These are phyloP conservation scores for Davidsoniella neocaledoniae DNA, from an alignment of 2,329 filamentous ascomycete genomes.

Conservation along the genomic window DNA sequence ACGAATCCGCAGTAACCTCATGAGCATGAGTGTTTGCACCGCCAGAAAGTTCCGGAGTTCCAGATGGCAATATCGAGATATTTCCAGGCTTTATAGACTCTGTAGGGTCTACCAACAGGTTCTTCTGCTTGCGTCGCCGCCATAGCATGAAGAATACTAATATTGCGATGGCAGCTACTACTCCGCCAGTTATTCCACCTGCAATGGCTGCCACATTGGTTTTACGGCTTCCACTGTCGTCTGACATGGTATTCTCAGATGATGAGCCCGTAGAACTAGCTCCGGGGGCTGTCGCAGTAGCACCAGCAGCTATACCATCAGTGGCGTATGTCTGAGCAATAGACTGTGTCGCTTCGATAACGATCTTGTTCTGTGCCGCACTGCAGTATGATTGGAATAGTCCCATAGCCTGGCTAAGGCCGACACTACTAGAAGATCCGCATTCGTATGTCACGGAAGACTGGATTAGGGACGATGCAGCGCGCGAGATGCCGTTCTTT, in stretches of 20 bases:
- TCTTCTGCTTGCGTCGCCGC: constrained; percentile 1
- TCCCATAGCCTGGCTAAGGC: constrained; percentile 28
- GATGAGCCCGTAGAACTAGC: constrained; percentile 5
- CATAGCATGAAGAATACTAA: constrained; percentile 17
- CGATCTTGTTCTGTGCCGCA: constrained; percentile 27
- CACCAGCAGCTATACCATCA: constrained; percentile 11
- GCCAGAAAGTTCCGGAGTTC: neutral
- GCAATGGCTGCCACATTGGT: neutral
- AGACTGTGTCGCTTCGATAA: constrained; percentile 25
- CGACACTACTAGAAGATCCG: constrained; percentile 25
- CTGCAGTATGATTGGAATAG: constrained; percentile 33
- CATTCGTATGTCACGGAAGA: constrained; percentile 29
- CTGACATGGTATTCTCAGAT: neutral
- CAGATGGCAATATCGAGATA: constrained; percentile 3
- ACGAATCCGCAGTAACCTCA: neutral
- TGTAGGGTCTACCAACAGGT: neutral
- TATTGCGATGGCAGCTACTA: constrained; percentile 18
- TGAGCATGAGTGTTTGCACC: neutral
- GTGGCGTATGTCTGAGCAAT: constrained; percentile 17
- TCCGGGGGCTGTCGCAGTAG: constrained; percentile 3
- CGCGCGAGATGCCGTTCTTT: constrained; percentile 29
- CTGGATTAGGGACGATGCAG: constrained; percentile 27
- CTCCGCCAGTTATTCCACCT: constrained; percentile 8
- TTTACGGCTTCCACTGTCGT: constrained; percentile 6
- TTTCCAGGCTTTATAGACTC: neutral